Evolutionary conservation across 441 rosid genomes (phyloP).

Genomic region (Euphorbia neoarborescens): DNA sequence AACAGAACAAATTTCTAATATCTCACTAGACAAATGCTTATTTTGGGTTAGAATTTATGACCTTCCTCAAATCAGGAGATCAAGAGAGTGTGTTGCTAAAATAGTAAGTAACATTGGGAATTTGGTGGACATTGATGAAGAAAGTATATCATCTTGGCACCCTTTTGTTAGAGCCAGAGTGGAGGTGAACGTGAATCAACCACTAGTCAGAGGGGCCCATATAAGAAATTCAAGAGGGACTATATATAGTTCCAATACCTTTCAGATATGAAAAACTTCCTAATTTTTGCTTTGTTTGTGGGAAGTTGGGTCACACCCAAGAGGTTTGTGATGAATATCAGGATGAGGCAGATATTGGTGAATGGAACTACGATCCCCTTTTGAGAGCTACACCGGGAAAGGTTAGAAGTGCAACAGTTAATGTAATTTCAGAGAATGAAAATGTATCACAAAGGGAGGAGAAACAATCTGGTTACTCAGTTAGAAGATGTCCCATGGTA

Average conservation of each 20-base stretch:
- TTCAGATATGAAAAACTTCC: background rate
- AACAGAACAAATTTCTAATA: background rate
- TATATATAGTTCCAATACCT: background rate
- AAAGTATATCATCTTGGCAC: background rate
- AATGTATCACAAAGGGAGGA: background rate
- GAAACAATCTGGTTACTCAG: too few species aligned
- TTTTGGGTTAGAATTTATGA: background rate
- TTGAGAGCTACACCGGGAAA: background rate
- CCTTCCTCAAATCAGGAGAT: background rate
- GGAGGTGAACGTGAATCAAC: background rate
- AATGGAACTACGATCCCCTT: background rate
- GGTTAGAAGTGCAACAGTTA: background rate
- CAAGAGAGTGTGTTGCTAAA: background rate
- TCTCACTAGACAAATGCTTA: background rate
- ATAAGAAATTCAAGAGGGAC: background rate
- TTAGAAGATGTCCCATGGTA: too few species aligned
- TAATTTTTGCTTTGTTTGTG: background rate
- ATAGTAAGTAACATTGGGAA: background rate
- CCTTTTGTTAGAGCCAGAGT: background rate
- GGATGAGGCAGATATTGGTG: background rate
- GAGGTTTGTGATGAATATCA: background rate
- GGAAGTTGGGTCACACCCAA: background rate
- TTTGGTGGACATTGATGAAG: background rate
- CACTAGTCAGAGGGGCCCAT: background rate
- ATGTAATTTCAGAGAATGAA: background rate